Base-by-base conservation (phyloP, 352 stramenopile genomes). In the Pythium folliculosum region DNA sequence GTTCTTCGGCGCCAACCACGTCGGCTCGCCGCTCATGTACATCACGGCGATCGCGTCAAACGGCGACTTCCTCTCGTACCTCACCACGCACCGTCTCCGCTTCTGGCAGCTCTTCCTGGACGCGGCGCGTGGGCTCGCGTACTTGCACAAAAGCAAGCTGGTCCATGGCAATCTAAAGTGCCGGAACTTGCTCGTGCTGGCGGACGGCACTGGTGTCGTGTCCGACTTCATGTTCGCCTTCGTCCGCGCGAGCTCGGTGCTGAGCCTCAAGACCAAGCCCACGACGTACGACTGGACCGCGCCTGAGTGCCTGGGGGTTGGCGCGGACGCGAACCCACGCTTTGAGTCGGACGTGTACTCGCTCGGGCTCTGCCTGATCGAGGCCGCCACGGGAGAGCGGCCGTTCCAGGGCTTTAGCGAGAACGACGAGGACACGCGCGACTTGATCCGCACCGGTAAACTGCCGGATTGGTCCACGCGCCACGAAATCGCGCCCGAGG, bases 91-190 rank as follows among this genome's bases (percentile, higher is more conserved):
- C 21, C 53, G 1, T 14, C 23, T 69, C 40, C 53, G 17, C 4
- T 52, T 65, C 25, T 73, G 67, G 67, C 23, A 60, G 35, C 48
- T 73, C 32, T 73, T 69, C n/a, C 25, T 73, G 3, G 67, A 73
- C 32, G 67, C 48, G 7, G 60, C 67, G 8, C 60, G 50, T 6
- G 60, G 67, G 1, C 67, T 73, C 27, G 53, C 53, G 8, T 73
- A 73, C 40, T n/a, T 82, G 7, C 75, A 79, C 66, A 72, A 65
- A 7, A 60, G 54, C n/a, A 64, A 69, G 38, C 23, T 78, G 9
- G 65, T 80, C 10, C 70, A 82, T 25, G 76, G 67, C 14, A 82
- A 82, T 27, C 37, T 82, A 12, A 80, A 73, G 37, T 78, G 75
- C 67, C 63, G 40, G 19, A 82, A 82, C 38, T 40, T 82, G 5